Base-by-base conservation (phyloP, 371 early-diverging fungal species). In the Zopfochytrium polystomum region DNA sequence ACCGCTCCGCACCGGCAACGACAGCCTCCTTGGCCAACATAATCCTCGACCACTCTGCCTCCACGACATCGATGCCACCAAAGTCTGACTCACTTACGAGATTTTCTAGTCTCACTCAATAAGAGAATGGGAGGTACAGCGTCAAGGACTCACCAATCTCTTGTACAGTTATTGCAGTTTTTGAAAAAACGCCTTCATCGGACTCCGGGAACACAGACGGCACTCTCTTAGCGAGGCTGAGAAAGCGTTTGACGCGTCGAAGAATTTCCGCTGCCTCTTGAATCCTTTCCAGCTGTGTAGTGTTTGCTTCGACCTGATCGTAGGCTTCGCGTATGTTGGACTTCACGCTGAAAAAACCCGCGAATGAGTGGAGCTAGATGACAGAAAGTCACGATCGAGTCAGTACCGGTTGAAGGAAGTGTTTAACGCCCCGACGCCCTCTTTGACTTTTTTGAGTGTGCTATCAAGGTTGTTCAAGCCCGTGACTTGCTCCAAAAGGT, bases 401-500 rank as follows among this genome's bases (percentile, higher is more conserved):
- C n/a, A 29, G 35, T 63, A 87, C 88, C 80, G 70, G 48, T 80
- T 74, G 63, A 87, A 75, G 13, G 86, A 87, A 11, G 63, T 49
- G 11, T 82, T 85, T n/a, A 88, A 60, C 3, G 76, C 65, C 13
- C 53, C 64, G 42, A 88, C 77, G 48, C 84, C 80, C 20, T 74
- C 58, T 58, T 83, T 77, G 6, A 88, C 83, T 0, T 78, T 76
- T 23, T 73, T 63, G 38, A 88, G 62, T 3, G 80, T 78, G 0
- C 64, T 66, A 52, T 87, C 89, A 13, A 89, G 66, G 27, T 80
- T 78, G 48, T 84, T 78, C 23, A 88, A 80, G 1, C 87, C 88
- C 22, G 81, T 79, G n/a, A 87, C 86, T 67, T 89, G 87, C 13
- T 77, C 76, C 30, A 90, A 60, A 4, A 90, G 73, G 25, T 78